A percentile compares a stretch with the other conserved stretches of the same genome.
phyloP scores from a whole-genome alignment of 1,284 basidiomycete genomes.

The Porodaedalea pini region DNA sequence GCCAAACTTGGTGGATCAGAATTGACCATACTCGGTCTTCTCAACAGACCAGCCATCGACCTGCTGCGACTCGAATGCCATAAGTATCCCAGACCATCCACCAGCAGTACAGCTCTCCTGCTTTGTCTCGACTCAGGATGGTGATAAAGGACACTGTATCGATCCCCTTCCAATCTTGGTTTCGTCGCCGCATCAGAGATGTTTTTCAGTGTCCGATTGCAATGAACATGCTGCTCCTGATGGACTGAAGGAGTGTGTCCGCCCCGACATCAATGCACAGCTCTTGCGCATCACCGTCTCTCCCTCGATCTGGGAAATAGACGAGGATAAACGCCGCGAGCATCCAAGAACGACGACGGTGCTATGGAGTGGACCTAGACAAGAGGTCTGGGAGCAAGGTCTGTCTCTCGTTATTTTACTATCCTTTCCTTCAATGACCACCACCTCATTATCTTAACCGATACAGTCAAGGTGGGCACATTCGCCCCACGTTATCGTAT shows the following conservation, averaged over 20 bases:
- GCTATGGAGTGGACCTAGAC: constrained; percentile 65
- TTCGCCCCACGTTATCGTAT: constrained; percentile 44
- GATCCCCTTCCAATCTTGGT: constrained; percentile 53
- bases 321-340: background rate
- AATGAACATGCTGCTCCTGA: constrained; percentile 24
- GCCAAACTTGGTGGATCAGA: background rate
- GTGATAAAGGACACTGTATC: constrained; percentile 38
- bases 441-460: background rate
- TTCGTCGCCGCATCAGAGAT: constrained; percentile 30
- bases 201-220: constrained; percentile 36
- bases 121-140: constrained; percentile 35
- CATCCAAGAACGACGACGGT: constrained; percentile 36
- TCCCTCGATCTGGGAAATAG: constrained; percentile 20
- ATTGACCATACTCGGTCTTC: background rate
- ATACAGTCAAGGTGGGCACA: constrained; percentile 51
- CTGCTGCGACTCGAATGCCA: constrained; percentile 24
- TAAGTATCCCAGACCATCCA: constrained; percentile 8
- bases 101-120: constrained; percentile 35
- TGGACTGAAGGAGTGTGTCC: constrained; percentile 37
- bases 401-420: constrained; percentile 21
- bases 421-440: constrained; percentile 3
- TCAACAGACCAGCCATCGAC: constrained; percentile 20
- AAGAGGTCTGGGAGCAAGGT: constrained; percentile 71
- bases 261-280: constrained; percentile 42
- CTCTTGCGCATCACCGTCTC: constrained; percentile 46